Evolutionary conservation across 2,329 filamentous ascomycete genomes (phyloP).

Genomic region (Venturia aucupariae): DNA sequence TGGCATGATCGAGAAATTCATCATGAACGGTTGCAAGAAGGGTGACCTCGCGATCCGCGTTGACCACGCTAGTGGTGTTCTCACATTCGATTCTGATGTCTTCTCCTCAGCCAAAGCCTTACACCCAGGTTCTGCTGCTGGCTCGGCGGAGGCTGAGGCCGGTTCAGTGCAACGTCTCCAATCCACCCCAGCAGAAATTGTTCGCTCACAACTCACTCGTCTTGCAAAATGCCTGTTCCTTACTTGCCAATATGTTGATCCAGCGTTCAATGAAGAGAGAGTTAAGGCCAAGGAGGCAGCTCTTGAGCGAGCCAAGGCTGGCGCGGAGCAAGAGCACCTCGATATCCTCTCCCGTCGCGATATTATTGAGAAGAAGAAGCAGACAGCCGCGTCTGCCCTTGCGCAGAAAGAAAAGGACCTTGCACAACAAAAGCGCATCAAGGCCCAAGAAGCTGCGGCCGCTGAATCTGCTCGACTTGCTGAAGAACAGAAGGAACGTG

Average conservation of each 20-base stretch:
- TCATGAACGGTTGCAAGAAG: constrained; percentile 99
- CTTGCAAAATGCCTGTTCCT: constrained; percentile 85
- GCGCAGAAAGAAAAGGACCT: constrained; percentile 89
- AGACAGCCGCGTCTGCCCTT: constrained; percentile 80
- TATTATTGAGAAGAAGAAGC: constrained; percentile 93
- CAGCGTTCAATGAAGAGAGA: constrained; percentile 74
- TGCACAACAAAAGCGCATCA: constrained; percentile 75
- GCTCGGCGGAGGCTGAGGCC: constrained; percentile 77
- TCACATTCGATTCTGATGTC: constrained; percentile 96
- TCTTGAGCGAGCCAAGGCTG: constrained; percentile 70
- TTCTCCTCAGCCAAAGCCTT: constrained; percentile 94
- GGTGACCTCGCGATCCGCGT: constrained; percentile 93
- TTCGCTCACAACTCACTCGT: constrained; percentile 85
- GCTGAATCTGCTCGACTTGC: constrained; percentile 80
- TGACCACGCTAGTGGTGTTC: constrained; percentile 86
- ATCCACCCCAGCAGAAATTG: constrained; percentile 95
- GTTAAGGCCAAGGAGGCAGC: constrained; percentile 71
- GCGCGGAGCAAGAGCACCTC: constrained; percentile 83
- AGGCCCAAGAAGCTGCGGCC: constrained; percentile 79
- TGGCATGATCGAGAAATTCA: constrained; percentile 96
- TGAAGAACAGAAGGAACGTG: constrained; percentile 88
- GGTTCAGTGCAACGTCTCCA: constrained; percentile 88
- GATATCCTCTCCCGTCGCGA: constrained; percentile 80
- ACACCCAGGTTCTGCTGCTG: constrained; percentile 72
- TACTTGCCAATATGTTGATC: constrained; percentile 93